Evolutionary conservation across 306 rosid species (phyloP), one percentile per base, ranked within the genome.

Genomic region (Sechiopsis laciniata): DNA sequence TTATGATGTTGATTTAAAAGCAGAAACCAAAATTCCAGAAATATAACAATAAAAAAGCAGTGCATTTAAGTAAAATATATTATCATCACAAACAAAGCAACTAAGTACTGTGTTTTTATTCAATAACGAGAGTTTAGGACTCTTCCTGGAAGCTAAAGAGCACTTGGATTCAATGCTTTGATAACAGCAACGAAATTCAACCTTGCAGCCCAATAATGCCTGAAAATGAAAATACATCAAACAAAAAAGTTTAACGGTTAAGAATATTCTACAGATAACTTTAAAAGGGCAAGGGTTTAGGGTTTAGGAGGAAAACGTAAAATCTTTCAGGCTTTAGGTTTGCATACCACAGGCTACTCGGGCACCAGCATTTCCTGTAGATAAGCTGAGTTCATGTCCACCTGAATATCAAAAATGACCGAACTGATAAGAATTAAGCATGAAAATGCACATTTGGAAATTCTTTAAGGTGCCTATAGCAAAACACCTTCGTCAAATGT

Each of bases 341-440:
- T 16, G 77, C 91, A 80, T 84, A 95, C 99, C 99, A 52, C 99
- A 95, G 68, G 99, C 99, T 26, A 84, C 53, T 75, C 99, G 81
- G 80, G 95, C 99, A 50, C 99, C 99, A 35, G 99, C 99, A 81
- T 95, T 95, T 85, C 99, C 99, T 13, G 99, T 91, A 55, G 82
- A 10, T 74, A 85, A 88, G 99, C 99, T 95, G 51, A 91, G 95
- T 84, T 95, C 99, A 21, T 95, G 97, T 42, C 97, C 97, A 74
- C 99, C 99, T 95, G 66, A 8, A 66, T 70, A 74, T 69, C 10
- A 65, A 78, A 14, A 75, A 35, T 35, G 22, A 13, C 20, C 10
- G 32, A 61, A 62, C 26, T 64, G 15, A 35, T 64, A 2, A 61
- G 46, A 60, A 29, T 12, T 29, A 14, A 7, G 20, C 48, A 61